Percentiles rank a stretch among this genome's conserved stretches.
phyloP scores from a whole-genome alignment of 352 stramenopile genomes.

The Phytopythium montanum region DNA sequence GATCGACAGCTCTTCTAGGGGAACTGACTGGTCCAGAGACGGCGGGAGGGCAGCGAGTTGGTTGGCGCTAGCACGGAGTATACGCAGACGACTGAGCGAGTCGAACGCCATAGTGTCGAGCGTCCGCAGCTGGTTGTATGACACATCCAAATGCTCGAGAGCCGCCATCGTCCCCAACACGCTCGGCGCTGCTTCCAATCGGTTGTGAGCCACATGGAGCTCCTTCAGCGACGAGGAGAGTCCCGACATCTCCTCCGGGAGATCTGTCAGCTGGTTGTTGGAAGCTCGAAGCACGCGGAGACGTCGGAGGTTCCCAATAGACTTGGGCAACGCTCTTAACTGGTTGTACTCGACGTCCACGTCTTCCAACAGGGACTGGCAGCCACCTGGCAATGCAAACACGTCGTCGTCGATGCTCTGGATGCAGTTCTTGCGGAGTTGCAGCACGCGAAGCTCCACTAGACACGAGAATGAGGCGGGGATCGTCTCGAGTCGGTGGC shows the following conservation, averaged over 20 bases:
- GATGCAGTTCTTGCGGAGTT: slow-evolving; percentile 63
- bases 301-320: slow-evolving; percentile 33
- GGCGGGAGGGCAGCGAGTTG: slow-evolving; percentile 34
- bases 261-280: slow-evolving; percentile 39
- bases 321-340: slow-evolving; percentile 32
- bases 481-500: slow-evolving; percentile 40
- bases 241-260: slow-evolving; percentile 34
- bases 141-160: slow-evolving; percentile 55
- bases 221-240: slow-evolving; percentile 30
- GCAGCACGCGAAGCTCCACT: slow-evolving; percentile 42
- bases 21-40: slow-evolving; percentile 26
- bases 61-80: slow-evolving; percentile 49
- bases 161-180: slow-evolving; percentile 20
- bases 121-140: slow-evolving; percentile 55
- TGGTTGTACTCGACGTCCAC: slow-evolving; percentile 73
- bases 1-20: slow-evolving; percentile 52
- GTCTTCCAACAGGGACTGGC: slow-evolving; percentile 28
- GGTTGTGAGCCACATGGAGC: slow-evolving; percentile 54
- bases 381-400: slow-evolving; percentile 16
- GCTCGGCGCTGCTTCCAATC: slow-evolving; percentile 24
- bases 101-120: slow-evolving; percentile 46
- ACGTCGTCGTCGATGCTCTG: slow-evolving; percentile 35
- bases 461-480: slow-evolving; percentile 34
- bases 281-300: slow-evolving; percentile 36
- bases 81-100: slow-evolving; percentile 23